phyloP scores from a whole-genome alignment of 2,329 filamentous ascomycete genomes.

The Trichoderma gracile region DNA sequence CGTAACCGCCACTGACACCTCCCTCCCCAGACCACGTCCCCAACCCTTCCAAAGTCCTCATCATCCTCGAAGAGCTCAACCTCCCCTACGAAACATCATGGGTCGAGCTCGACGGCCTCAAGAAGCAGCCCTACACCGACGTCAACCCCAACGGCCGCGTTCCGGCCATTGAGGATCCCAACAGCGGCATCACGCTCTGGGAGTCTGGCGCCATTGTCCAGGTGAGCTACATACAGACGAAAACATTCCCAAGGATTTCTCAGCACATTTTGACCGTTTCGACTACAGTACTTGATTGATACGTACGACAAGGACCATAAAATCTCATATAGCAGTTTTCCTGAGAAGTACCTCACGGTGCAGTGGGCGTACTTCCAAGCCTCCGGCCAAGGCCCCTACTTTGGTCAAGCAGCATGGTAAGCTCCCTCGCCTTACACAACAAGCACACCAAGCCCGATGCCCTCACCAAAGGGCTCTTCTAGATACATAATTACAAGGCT shows the following conservation, averaged over 20 bases:
- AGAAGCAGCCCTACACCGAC: constrained; percentile 31
- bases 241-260: no score
- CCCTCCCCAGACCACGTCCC: neutral
- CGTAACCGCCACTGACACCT: neutral
- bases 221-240: neutral
- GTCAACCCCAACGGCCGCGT: constrained; percentile 42
- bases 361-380: constrained; percentile 34
- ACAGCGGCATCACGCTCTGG: constrained; percentile 29
- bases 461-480: no score
- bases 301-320: constrained; percentile 29
- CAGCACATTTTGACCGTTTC: neutral
- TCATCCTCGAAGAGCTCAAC: constrained; percentile 41
- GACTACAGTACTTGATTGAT: constrained; percentile 28
- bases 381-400: constrained; percentile 37
- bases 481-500: no score
- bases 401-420: constrained; percentile 32
- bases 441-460: no score
- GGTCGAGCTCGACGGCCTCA: constrained; percentile 31
- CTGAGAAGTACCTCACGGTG: constrained; percentile 16
- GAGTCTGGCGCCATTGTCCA: constrained; percentile 31
- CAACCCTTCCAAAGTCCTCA: constrained; percentile 34
- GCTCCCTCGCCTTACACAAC: neutral
- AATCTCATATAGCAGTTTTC: constrained; percentile 22
- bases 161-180: constrained; percentile 31
- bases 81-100: constrained; percentile 36